A percentile compares a stretch with the other conserved stretches of the same genome.
These are phyloP conservation scores for Tephrocybe sp. DNA, from an alignment of 768 basidiomycete species.

Conservation along the genomic window DNA sequence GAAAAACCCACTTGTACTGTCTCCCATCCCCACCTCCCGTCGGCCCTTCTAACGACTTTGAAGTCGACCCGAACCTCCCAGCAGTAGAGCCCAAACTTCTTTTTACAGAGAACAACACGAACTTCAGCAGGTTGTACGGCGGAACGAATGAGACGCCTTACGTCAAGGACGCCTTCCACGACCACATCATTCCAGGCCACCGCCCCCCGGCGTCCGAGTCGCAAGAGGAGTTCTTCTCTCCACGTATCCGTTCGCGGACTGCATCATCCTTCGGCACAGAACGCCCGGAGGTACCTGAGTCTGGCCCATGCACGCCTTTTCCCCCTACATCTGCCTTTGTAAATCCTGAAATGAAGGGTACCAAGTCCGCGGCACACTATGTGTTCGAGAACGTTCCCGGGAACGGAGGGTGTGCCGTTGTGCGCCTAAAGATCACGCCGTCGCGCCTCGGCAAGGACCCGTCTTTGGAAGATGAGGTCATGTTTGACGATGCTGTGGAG, in stretches of 20 bases:
- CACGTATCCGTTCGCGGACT: constrained; percentile 50
- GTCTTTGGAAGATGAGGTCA: constrained; percentile 82
- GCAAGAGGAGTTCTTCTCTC: constrained; percentile 45
- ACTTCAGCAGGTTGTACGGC: constrained; percentile 88
- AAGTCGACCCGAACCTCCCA: constrained; percentile 63
- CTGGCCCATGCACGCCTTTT: constrained; percentile 63
- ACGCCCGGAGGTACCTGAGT: constrained; percentile 39
- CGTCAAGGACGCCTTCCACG: constrained; percentile 98
- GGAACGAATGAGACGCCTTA: constrained; percentile 81
- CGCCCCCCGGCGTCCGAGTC: constrained; percentile 57
- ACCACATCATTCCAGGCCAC: constrained; percentile 90
- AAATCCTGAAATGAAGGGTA: constrained; percentile 85
- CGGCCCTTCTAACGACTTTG: constrained; percentile 63
- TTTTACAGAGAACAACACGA: constrained; percentile 98
- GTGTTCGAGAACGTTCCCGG: constrained; percentile 83
- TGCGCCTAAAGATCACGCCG: constrained; percentile 90
- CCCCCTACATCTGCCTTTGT: constrained; percentile 61
- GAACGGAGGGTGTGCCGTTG: constrained; percentile 92
- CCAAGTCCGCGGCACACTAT: constrained; percentile 94
- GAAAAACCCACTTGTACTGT: constrained; percentile 82
- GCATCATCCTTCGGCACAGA: constrained; percentile 43
- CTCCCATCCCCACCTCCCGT: constrained; percentile 92
- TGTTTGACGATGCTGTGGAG: constrained; percentile 88
- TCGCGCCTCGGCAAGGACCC: constrained; percentile 69
- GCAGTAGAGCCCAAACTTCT: constrained; percentile 81